A percentile compares a stretch with the other conserved stretches of the same genome.
Conservation (phyloP, 2,329 filamentous ascomycete species). For the Metarhizium anisopliae region DNA sequence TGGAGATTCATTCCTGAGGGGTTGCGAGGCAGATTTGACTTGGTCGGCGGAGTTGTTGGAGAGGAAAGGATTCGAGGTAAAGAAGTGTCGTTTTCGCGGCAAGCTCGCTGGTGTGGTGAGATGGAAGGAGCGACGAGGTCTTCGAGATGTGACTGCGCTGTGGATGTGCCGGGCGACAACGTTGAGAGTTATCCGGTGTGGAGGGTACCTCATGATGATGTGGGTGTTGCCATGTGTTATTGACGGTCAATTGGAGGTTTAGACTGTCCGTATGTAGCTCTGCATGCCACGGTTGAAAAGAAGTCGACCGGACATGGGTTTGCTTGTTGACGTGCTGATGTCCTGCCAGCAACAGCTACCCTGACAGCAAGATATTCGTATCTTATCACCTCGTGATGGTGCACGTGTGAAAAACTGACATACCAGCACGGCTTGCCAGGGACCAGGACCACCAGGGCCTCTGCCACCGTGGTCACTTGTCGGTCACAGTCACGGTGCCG, state of each 20-base stretch:
- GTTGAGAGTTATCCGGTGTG: slow-evolving; percentile 23
- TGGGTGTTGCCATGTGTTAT: slow-evolving; percentile 12
- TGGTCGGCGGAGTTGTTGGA: slow-evolving; percentile 21
- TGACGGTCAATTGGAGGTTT: background rate
- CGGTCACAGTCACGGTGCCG: too few species aligned
- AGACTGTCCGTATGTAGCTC: too few species aligned
- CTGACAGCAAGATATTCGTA: background rate
- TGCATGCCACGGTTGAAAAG: background rate
- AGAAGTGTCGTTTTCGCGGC: slow-evolving; percentile 54
- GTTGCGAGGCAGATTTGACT: slow-evolving; percentile 11
- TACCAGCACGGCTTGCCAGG: too few species aligned
- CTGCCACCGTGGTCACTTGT: too few species aligned
- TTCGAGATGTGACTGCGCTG: slow-evolving; percentile 15
- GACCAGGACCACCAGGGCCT: too few species aligned
- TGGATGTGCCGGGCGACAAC: slow-evolving; percentile 20
- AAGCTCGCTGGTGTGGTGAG: slow-evolving; percentile 30
- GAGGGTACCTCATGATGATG: slow-evolving; percentile 23
- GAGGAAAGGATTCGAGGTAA: slow-evolving; percentile 54
- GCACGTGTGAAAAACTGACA: slow-evolving; percentile 7
- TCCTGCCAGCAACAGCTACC: too few species aligned
- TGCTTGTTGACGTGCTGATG: too few species aligned
- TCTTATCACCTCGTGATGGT: slow-evolving; percentile 16
- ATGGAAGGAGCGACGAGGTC: slow-evolving; percentile 33
- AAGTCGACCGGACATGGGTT: background rate
- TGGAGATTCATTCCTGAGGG: slow-evolving; percentile 10